Base-by-base conservation (phyloP, 805 yeast genomes). In the Clavispora fructus region DNA sequence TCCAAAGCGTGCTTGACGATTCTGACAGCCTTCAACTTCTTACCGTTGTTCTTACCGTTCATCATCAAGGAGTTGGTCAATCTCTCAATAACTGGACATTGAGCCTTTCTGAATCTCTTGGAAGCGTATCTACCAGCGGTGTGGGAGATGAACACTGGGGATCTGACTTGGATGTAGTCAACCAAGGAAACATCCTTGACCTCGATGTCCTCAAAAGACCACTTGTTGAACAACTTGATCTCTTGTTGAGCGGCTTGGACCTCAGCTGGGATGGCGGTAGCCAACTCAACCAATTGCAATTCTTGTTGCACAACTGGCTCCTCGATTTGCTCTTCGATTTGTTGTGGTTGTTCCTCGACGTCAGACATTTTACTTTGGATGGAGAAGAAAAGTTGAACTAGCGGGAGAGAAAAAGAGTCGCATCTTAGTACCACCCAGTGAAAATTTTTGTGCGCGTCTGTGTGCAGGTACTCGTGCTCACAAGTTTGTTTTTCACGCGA, bases 11-110 rank as follows among this genome's bases (percentile, higher is more conserved):
- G 99, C 84, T 95, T 88, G 76, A 94, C 90, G 75, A 94, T 94
- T 87, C 98, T 91, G 66, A 94, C 98, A 67, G 99, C 99, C 87
- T 92, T 91, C 77, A 95, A 88, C 83, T 94, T 94, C 86, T 94
- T 94, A 85, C 99, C 99, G 87, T 95, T 94, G 95, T 94, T 94
- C 84, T 98, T 92, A 83, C 99, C 99, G 87, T 94, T 91, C 99
- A 94, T 94, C 99, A 94, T 94, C 74, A 94, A 83, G 59, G 99
- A 87, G 92, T 94, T 92, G 79, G 98, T 92, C 76, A 94, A 83
- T 85, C 99, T 92, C 86, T 94, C 99, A 65, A 94, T 76, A 75
- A 94, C 85, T 71, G 98, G 98, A 82, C 97, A 91, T 83, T 94
- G 99, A 63, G 98, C 94, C 87, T 94, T 94, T 86, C 98, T 91